Base-by-base conservation (phyloP, 2,329 filamentous ascomycete genomes). In the Orbilia brochopaga region DNA sequence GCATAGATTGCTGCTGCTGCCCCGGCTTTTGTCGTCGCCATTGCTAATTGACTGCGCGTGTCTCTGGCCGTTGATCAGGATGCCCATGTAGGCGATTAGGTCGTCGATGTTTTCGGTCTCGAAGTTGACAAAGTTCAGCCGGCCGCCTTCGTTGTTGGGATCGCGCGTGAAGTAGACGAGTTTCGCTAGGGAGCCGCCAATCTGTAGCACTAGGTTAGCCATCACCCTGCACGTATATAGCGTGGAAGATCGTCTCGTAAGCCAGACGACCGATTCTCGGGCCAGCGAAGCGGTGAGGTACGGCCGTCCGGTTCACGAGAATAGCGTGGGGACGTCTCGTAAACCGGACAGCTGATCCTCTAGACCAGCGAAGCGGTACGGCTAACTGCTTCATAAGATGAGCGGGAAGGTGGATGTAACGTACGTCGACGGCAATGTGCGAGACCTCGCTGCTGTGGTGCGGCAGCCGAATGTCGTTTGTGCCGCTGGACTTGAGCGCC, bases 131-230 rank as follows among this genome's bases (percentile, higher is more conserved):
- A 99, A 99, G 80, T 96, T 96, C 60, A 99, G 83, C 23, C 94
- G 88, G 62, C 94, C 94, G 63, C 94, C 94, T 55, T 73, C 61
- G 40, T 74, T 74, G 78, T 89, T 85, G 46, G 89, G 85, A 80
- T 97, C 94, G 75, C 91, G 90, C 17, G 92, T 94, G 78, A 97
- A 97, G 82, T 97, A 99, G 70, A 99, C 94, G 51, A 99, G 86
- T 82, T 99, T 99, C 75, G 92, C 92, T 35, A 99, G 84, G 15
- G 92, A 96, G 75, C 94, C 94, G 75, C 94, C 94, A 79, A 99
- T 97, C 90, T 96, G 79, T 53, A 32, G 3, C 15, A n/a, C 15
- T 27, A 56, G 17, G 15, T 48, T 15, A n/a, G 15, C 5, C 48
- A 23, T 46, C 30, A 24, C 30, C 15, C n/a, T 2, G n/a, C n/a